Evolutionary conservation across 1,284 basidiomycete genomes (phyloP).

Genomic region (Austropuccinia psidii): DNA sequence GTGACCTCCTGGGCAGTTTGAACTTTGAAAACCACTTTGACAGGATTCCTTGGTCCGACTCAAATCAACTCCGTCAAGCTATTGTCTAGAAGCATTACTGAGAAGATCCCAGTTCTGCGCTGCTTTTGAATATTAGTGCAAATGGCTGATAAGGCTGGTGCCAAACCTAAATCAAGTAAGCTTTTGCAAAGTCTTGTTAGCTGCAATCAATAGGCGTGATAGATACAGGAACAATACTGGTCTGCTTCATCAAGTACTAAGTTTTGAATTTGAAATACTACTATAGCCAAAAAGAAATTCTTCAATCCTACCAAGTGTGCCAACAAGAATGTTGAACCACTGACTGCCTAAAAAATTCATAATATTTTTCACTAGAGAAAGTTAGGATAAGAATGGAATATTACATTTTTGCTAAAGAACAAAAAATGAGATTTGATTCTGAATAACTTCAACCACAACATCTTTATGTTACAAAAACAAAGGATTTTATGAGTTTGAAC

Average conservation of each 20-base stretch:
- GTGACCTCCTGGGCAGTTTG: slow-evolving; percentile 7
- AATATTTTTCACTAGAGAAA: too few relatives aligned
- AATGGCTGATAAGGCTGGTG: slow-evolving; percentile 66
- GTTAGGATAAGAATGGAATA: too few relatives aligned
- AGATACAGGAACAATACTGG: slow-evolving; percentile 57
- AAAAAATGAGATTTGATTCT: not conserved
- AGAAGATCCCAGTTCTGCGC: slow-evolving; percentile 92
- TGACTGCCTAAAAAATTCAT: slow-evolving; percentile 62
- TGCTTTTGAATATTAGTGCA: slow-evolving; percentile 87
- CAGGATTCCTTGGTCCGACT: slow-evolving; percentile 85
- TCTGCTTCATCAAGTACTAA: slow-evolving; percentile 96
- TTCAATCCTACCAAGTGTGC: slow-evolving; percentile 92
- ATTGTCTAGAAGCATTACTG: slow-evolving; percentile 92
- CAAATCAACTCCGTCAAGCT: slow-evolving; percentile 85
- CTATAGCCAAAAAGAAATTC: slow-evolving; percentile 67
- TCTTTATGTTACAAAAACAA: slow-evolving; percentile 90
- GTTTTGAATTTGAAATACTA: slow-evolving; percentile 58
- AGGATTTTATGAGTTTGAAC: slow-evolving; percentile 91
- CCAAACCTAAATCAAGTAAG: slow-evolving; percentile 78
- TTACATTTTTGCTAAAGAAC: not conserved
- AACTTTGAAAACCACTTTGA: slow-evolving; percentile 86
- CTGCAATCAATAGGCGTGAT: too few relatives aligned
- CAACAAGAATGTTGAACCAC: slow-evolving; percentile 89
- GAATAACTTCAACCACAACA: slow-evolving; percentile 74
- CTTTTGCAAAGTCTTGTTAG: too few relatives aligned